Conservation (phyloP, 805 yeast genomes). For the Blastobotrys americana region DNA sequence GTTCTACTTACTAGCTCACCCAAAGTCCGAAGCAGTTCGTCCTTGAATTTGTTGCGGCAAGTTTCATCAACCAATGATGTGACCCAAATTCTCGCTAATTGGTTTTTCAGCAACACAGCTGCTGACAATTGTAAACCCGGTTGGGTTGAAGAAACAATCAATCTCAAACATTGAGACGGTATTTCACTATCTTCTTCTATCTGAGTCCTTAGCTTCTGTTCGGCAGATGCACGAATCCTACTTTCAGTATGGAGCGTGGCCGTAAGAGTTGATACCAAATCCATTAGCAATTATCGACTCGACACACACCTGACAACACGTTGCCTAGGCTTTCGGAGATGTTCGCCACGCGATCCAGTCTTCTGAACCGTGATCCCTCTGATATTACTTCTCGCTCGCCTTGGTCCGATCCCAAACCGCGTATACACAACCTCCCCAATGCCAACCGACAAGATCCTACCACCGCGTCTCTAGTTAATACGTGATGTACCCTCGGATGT, state of each 20-base stretch:
- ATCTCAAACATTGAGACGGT: slow-evolving; percentile 70
- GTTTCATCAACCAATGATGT: background rate
- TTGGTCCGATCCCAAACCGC: too few species aligned
- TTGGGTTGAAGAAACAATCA: slow-evolving; percentile 35
- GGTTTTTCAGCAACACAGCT: background rate
- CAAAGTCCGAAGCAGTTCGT: background rate
- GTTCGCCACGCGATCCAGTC: too few species aligned
- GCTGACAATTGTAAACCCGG: background rate
- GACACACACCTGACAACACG: too few species aligned
- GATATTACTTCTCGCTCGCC: too few species aligned
- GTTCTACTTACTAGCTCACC: too few species aligned
- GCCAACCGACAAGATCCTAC: too few species aligned
- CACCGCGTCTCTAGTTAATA: too few species aligned
- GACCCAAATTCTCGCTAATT: background rate
- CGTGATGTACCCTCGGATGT: too few species aligned
- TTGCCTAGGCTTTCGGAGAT: too few species aligned
- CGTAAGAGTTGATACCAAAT: slow-evolving; percentile 6
- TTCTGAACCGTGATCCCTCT: too few species aligned
- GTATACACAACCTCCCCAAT: too few species aligned
- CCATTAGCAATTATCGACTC: too few species aligned
- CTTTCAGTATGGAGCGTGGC: slow-evolving; percentile 64
- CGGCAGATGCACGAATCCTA: slow-evolving; percentile 57
- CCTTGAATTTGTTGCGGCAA: background rate
- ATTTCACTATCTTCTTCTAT: slow-evolving; percentile 59
- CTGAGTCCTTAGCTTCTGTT: slow-evolving; percentile 47